These are phyloP conservation scores for Cyclospora cayetanensis DNA, from an alignment of 169 alveolate species.

Conservation along the genomic window DNA sequence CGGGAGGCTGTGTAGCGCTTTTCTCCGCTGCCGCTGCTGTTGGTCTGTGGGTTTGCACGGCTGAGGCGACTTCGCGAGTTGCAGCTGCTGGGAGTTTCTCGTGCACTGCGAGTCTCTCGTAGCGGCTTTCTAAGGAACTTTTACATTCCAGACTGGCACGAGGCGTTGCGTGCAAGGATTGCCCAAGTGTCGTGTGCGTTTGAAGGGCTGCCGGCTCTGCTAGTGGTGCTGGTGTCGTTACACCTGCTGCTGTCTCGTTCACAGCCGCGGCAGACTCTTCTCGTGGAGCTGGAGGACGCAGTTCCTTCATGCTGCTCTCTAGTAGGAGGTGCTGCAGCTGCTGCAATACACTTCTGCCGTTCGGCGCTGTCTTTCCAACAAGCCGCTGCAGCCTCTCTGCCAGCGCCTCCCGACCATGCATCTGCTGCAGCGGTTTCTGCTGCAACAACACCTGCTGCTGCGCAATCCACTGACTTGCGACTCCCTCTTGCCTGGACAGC, in stretches of 20 bases:
- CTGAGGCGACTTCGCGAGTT: not conserved
- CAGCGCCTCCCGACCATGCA: not conserved
- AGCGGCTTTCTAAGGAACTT: too few relatives aligned
- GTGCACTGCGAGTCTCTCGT: too few relatives aligned
- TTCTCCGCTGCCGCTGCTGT: not conserved
- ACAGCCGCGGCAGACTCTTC: not conserved
- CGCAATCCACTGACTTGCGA: not conserved
- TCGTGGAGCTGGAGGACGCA: too few relatives aligned
- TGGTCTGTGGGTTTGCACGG: too few relatives aligned
- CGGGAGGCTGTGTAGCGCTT: not conserved
- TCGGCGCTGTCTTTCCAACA: not conserved
- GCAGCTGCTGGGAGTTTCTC: not conserved
- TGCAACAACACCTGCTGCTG: not conserved
- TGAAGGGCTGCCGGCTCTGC: not conserved
- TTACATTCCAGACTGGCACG: too few relatives aligned
- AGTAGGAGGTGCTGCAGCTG: conserved; percentile 44
- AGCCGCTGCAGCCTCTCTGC: not conserved
- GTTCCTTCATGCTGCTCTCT: too few relatives aligned
- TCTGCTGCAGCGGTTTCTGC: not conserved
- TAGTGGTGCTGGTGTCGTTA: not conserved
- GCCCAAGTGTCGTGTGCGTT: not conserved
- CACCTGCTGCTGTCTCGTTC: not conserved
- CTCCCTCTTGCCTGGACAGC: not conserved
- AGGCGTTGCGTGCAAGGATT: not conserved
- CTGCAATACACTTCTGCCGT: not conserved